Base-by-base conservation (phyloP, 495 filamentous ascomycete species). In the Pseudomonodictys pantanalensis region DNA sequence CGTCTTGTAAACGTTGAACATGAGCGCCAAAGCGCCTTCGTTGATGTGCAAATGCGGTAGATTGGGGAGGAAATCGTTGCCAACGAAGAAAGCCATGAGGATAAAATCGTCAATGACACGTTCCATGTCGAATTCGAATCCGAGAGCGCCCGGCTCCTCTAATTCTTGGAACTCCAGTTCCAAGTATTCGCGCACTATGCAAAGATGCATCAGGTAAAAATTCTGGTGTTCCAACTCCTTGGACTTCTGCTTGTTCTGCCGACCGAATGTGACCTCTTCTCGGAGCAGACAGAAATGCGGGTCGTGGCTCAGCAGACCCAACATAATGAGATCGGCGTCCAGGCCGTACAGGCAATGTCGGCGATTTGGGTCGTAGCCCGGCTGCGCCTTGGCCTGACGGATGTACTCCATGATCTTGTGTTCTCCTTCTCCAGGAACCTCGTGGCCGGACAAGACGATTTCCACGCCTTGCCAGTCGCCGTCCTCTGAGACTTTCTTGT, bases 341-440 rank as follows among this genome's bases (percentile, higher is more conserved):
- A 99, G 81, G 5, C 95, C 95, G 69, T 99, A 99, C 38, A 99
- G 78, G 75, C 95, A 99, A 72, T 99, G 95, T 42, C 95, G 90
- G 57, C 93, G 82, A 69, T 99, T 97, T n/a, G 91, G 84, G 68
- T 95, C 84, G 70, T 99, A 99, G 57, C 87, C 82, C 2, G 89
- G 87, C 69, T 99, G 95, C 41, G 92, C 89, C 78, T 97, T 97
- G 29, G 93, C 86, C 69, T 91, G 86, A 56, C 95, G 87, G 71
- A 99, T 99, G 71, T 97, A 97, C 73, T 99, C 95, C 95, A 97
- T 99, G 72, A 99, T 96, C 77, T 99, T 99, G 77, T 98, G 93
- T 74, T 98, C 95, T 52, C 95, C 95, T 74, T 99, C 95, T 52
- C 95, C 95, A 0, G 95, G 95, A n/a, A 96, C 92, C 77, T 99